Evolutionary conservation across 768 basidiomycete species (phyloP).

Genomic region (Ramaria rubella): DNA sequence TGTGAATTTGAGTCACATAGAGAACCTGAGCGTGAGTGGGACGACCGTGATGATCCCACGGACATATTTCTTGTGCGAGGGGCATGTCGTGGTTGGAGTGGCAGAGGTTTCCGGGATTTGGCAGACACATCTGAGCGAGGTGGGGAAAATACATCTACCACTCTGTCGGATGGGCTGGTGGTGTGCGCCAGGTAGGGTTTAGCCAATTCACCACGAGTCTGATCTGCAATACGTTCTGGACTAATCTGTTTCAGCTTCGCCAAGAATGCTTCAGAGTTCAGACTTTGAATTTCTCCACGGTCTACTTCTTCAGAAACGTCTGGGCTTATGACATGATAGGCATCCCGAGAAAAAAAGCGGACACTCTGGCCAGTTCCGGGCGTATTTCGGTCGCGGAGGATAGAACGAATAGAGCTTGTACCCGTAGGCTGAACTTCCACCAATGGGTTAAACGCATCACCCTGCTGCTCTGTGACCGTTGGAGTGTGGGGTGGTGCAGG

Average conservation of each 20-base stretch:
- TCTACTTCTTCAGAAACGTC: constrained; percentile 43
- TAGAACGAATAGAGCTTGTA: constrained; percentile 56
- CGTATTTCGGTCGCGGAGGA: constrained; percentile 62
- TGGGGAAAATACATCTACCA: constrained; percentile 6
- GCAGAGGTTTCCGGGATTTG: constrained; percentile 10
- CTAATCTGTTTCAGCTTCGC: constrained; percentile 4
- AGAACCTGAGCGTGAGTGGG: neutral
- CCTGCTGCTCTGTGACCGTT: neutral
- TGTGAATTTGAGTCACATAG: neutral
- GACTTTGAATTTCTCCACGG: constrained; percentile 14
- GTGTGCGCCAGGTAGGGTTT: neutral
- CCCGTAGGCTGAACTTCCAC: neutral
- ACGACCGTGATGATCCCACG: neutral
- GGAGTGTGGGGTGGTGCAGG: constrained; percentile 2
- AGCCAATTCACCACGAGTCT: neutral
- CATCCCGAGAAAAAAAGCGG: constrained; percentile 68
- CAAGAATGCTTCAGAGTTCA: constrained; percentile 1
- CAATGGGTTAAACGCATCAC: neutral
- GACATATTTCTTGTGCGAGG: neutral
- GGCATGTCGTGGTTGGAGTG: constrained; percentile 14
- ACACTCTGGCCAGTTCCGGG: constrained; percentile 77
- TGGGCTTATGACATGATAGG: constrained; percentile 59
- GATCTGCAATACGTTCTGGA: neutral
- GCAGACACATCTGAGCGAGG: constrained; percentile 1
- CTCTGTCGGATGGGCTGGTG: neutral